Evolutionary conservation across 2,329 filamentous ascomycete genomes (phyloP).

Genomic region (Exutisphaerella laricina): DNA sequence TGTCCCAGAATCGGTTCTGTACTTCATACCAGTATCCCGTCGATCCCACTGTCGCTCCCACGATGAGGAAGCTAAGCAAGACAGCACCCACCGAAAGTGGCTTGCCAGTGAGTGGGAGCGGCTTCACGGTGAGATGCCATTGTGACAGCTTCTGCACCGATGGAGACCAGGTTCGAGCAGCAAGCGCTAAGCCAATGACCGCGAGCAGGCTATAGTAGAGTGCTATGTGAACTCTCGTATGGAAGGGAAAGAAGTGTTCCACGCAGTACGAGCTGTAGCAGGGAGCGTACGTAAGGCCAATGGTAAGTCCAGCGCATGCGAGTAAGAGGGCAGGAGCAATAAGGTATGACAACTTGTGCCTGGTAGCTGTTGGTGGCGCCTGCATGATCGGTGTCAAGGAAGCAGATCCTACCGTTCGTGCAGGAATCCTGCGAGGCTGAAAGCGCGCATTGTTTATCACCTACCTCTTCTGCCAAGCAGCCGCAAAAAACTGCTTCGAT

Average conservation of each 20-base stretch:
- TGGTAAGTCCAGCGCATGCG: background rate
- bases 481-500: no score
- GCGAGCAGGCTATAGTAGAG: background rate
- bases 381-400: background rate
- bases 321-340: background rate
- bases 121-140: background rate
- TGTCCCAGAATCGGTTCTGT: background rate
- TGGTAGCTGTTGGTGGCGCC: background rate
- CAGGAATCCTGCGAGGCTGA: background rate
- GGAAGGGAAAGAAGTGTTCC: background rate
- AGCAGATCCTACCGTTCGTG: background rate
- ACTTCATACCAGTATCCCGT: background rate
- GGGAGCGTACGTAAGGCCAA: background rate
- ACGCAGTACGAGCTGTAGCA: constrained; percentile 1
- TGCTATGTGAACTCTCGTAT: background rate
- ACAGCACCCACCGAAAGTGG: background rate
- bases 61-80: background rate
- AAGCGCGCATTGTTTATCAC: background rate
- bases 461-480: background rate
- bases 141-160: background rate
- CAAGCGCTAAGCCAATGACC: background rate
- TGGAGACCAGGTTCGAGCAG: background rate
- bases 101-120: background rate
- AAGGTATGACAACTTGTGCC: background rate
- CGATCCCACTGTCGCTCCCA: background rate